phyloP scores from a whole-genome alignment of 805 yeast species.

The Yamadazyma kitorensis region DNA sequence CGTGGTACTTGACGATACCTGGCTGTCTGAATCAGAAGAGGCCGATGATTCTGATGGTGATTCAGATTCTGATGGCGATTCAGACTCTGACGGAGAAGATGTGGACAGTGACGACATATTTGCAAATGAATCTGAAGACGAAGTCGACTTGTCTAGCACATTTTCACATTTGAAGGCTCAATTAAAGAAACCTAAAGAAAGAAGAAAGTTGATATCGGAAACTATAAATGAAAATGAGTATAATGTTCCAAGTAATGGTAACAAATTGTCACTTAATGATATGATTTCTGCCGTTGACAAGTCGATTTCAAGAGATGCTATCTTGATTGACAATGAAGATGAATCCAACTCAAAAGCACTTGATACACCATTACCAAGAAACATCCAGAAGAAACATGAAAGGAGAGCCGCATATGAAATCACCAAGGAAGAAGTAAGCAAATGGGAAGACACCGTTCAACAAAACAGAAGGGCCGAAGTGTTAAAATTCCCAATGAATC shows the following conservation, averaged over 20 bases:
- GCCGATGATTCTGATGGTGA: constrained; percentile 15
- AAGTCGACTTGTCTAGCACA: constrained; percentile 52
- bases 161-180: constrained; percentile 37
- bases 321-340: constrained; percentile 42
- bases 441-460: constrained; percentile 84
- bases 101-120: constrained; percentile 24
- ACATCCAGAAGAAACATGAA: constrained; percentile 82
- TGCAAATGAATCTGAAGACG: constrained; percentile 33
- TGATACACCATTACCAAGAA: constrained; percentile 78
- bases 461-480: constrained; percentile 83
- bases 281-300: constrained; percentile 69
- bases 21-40: constrained; percentile 25
- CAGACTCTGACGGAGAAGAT: constrained; percentile 16
- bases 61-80: constrained; percentile 19
- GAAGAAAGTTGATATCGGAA: constrained; percentile 50
- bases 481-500: constrained; percentile 68
- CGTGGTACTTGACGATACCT: constrained; percentile 27
- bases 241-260: constrained; percentile 58
- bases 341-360: constrained; percentile 45
- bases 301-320: constrained; percentile 46
- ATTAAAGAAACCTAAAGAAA: constrained; percentile 32
- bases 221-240: constrained; percentile 66
- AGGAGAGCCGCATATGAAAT: constrained; percentile 88
- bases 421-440: constrained; percentile 78
- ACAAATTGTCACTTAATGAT: constrained; percentile 62